These are phyloP conservation scores for Eucalyptus pauciflora DNA, from an alignment of 345 rosid species.

Conservation along the genomic window DNA sequence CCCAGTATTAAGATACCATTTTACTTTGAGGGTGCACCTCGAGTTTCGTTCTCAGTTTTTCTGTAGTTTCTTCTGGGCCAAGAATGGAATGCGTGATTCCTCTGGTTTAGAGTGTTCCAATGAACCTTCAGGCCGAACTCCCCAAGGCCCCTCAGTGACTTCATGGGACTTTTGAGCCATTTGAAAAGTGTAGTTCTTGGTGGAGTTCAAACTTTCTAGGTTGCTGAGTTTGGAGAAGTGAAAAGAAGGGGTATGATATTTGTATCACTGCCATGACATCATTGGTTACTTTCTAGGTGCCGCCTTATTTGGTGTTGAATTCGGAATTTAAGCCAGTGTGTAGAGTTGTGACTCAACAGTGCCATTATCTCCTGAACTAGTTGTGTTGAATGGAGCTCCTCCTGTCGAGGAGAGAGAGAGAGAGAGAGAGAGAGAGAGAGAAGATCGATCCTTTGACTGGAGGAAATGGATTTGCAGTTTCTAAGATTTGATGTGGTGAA, in stretches of 20 bases:
- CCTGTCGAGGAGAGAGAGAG: slow-evolving; percentile 5
- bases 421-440: slow-evolving; percentile 17
- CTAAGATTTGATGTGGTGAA: neutral
- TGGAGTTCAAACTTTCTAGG: neutral
- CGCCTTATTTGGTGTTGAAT: slow-evolving; percentile 6
- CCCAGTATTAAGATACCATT: neutral
- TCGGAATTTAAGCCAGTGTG: slow-evolving; percentile 8
- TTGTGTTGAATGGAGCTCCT: slow-evolving; percentile 24
- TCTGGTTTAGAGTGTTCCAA: neutral
- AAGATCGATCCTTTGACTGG: slow-evolving; percentile 2
- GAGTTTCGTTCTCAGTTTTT: neutral
- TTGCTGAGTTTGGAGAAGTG: neutral
- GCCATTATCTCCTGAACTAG: slow-evolving; percentile 15
- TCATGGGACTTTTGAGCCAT: neutral
- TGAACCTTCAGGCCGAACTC: neutral
- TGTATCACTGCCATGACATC: slow-evolving; percentile 12
- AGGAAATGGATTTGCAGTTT: slow-evolving; percentile 11
- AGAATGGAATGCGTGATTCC: neutral
- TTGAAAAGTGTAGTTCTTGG: neutral
- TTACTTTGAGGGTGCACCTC: neutral
- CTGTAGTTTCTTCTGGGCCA: neutral
- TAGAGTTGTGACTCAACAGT: slow-evolving; percentile 18
- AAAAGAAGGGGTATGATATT: neutral
- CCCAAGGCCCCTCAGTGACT: neutral
- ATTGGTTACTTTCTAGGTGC: slow-evolving; percentile 5